Percentiles rank a stretch among this genome's conserved stretches.
These are phyloP conservation scores for Fusarium sarcochroum DNA, from an alignment of 2,329 filamentous ascomycete species.

Conservation along the genomic window DNA sequence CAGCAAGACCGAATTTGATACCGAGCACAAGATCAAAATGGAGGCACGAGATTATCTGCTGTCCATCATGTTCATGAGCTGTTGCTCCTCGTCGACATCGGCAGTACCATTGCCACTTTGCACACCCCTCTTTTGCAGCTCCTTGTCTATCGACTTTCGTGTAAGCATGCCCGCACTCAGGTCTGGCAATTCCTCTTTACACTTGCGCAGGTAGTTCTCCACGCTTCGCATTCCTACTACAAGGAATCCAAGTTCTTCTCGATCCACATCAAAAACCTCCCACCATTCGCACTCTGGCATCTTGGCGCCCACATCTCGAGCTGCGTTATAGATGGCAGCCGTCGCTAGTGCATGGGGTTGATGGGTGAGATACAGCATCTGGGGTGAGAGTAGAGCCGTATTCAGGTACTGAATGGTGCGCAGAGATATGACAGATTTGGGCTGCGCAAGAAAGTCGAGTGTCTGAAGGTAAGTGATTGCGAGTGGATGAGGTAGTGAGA, in stretches of 20 bases:
- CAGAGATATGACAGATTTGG: slow-evolving; percentile 68
- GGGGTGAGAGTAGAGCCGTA: slow-evolving; percentile 85
- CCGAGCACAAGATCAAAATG: slow-evolving; percentile 2
- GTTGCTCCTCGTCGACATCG: slow-evolving; percentile 58
- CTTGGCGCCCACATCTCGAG: slow-evolving; percentile 80
- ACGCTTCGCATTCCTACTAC: slow-evolving; percentile 88
- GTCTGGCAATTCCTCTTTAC: slow-evolving; percentile 69
- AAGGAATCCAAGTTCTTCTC: slow-evolving; percentile 93
- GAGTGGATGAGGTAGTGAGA: slow-evolving; percentile 86
- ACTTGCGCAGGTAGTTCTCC: slow-evolving; percentile 75
- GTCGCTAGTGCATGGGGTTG: slow-evolving; percentile 89
- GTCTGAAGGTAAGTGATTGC: slow-evolving; percentile 94
- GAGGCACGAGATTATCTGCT: slow-evolving; percentile 42
- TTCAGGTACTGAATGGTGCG: slow-evolving; percentile 86
- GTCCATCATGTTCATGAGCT: slow-evolving; percentile 59
- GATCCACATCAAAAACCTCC: slow-evolving; percentile 97
- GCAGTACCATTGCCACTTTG: slow-evolving; percentile 46
- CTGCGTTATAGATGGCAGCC: slow-evolving; percentile 91
- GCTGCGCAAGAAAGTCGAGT: slow-evolving; percentile 74
- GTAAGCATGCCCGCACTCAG: slow-evolving; percentile 68
- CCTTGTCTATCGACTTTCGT: slow-evolving; percentile 69
- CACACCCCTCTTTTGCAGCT: slow-evolving; percentile 69
- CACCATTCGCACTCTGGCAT: slow-evolving; percentile 92
- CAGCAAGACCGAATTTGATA: slow-evolving; percentile 27
- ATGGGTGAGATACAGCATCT: slow-evolving; percentile 91